A percentile compares a stretch with the other conserved stretches of the same genome.
Evolutionary conservation across 2,329 filamentous ascomycete species (phyloP).

Genomic region (Didymella exigua): DNA sequence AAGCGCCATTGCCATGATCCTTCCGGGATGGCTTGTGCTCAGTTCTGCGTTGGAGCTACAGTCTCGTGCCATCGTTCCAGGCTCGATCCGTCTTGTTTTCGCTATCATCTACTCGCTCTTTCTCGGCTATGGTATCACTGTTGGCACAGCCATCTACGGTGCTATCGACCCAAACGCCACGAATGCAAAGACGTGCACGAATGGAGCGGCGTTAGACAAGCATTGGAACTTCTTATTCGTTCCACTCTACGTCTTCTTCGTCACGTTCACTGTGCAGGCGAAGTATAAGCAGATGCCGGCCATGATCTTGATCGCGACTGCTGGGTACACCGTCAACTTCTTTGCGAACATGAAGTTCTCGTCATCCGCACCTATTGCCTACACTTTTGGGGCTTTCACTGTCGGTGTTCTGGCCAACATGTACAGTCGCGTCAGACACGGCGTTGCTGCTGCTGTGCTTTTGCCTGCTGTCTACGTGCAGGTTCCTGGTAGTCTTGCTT

Average conservation of each 20-base stretch:
- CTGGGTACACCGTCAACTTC: conserved; percentile 76
- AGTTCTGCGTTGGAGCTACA: conserved; percentile 56
- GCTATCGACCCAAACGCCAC: conserved; percentile 53
- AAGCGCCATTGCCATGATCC: conserved; percentile 56
- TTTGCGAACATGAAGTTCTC: conserved; percentile 71
- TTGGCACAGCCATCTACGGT: conserved; percentile 56
- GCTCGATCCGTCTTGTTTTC: conserved; percentile 57
- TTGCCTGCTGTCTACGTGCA: conserved; percentile 43
- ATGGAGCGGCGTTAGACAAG: conserved; percentile 51
- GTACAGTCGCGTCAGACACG: conserved; percentile 69
- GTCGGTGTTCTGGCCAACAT: conserved; percentile 79
- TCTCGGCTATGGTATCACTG: conserved; percentile 57
- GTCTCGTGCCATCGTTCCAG: conserved; percentile 54
- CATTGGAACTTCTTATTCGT: conserved; percentile 73
- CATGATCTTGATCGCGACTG: conserved; percentile 74
- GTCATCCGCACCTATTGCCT: conserved; percentile 73
- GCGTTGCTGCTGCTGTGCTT: conserved; percentile 50
- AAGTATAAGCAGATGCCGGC: conserved; percentile 78
- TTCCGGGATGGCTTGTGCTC: conserved; percentile 56
- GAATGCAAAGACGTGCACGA: conserved; percentile 49
- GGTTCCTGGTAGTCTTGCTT: conserved; percentile 41
- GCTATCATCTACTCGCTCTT: conserved; percentile 59
- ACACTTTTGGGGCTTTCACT: conserved; percentile 75
- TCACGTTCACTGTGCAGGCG: conserved; percentile 75
- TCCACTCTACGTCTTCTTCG: conserved; percentile 73